Conservation (phyloP, 2,329 filamentous ascomycete genomes). For the Didymella glomerata region DNA sequence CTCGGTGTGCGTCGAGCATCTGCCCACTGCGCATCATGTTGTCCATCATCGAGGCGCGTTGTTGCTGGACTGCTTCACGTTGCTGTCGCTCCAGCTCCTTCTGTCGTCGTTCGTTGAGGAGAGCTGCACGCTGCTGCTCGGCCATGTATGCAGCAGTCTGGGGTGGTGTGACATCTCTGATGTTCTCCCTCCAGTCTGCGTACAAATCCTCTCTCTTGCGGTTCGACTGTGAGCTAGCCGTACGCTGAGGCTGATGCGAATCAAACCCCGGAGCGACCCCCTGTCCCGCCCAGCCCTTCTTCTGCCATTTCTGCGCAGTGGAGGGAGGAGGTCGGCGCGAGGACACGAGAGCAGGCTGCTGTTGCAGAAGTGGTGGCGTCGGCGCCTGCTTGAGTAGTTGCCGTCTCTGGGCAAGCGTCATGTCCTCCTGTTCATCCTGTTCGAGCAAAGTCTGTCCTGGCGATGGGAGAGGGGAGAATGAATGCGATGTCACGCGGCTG, state of each 20-base stretch:
- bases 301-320: slow-evolving; percentile 42
- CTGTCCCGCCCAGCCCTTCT: slow-evolving; percentile 37
- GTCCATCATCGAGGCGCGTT: slow-evolving; percentile 71
- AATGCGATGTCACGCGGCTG: slow-evolving; percentile 50
- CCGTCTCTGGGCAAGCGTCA: slow-evolving; percentile 73
- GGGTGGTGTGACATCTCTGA: slow-evolving; percentile 36
- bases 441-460: slow-evolving; percentile 37
- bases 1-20: slow-evolving; percentile 78
- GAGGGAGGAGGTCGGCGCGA: slow-evolving; percentile 35
- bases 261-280: slow-evolving; percentile 44
- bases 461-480: slow-evolving; percentile 46
- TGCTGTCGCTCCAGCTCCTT: slow-evolving; percentile 68
- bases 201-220: slow-evolving; percentile 47
- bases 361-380: slow-evolving; percentile 20
- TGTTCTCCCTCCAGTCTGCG: slow-evolving; percentile 48
- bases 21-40: slow-evolving; percentile 78
- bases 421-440: slow-evolving; percentile 64
- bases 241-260: slow-evolving; percentile 50
- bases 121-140: slow-evolving; percentile 51
- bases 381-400: slow-evolving; percentile 47
- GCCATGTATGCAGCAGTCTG: slow-evolving; percentile 36
- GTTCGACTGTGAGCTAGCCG: slow-evolving; percentile 33
- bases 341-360: slow-evolving; percentile 24
- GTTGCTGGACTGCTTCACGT: slow-evolving; percentile 65
- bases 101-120: slow-evolving; percentile 70